Conservation (phyloP, 257 asterid species). For the Ilex asprella region DNA sequence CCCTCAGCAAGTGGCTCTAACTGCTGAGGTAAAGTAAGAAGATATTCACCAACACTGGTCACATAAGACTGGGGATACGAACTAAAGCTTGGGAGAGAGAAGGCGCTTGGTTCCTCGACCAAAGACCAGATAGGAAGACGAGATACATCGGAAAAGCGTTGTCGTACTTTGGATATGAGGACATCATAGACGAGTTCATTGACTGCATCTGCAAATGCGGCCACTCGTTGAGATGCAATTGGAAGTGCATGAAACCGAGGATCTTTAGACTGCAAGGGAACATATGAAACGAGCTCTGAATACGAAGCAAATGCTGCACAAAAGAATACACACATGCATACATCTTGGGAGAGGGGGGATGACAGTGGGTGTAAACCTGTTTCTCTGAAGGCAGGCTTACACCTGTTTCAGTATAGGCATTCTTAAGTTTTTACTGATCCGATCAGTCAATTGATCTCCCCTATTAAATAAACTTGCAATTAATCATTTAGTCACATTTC, state of each 20-base stretch:
- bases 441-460: too few relatives aligned
- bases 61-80: conserved; percentile 92
- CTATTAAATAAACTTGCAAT: too few relatives aligned
- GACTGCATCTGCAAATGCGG: conserved; percentile 89
- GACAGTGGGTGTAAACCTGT: not conserved
- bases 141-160: conserved; percentile 65
- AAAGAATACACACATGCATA: not conserved
- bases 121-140: conserved; percentile 87
- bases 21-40: conserved; percentile 95
- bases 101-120: conserved; percentile 70
- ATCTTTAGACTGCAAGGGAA: conserved; percentile 81
- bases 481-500: too few relatives aligned
- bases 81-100: conserved; percentile 75
- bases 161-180: conserved; percentile 80
- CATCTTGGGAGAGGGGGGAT: not conserved
- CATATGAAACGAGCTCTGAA: conserved; percentile 14
- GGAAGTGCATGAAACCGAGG: conserved; percentile 98
- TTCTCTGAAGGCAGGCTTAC: not conserved
- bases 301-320: conserved; percentile 3
- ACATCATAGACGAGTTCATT: conserved; percentile 95
- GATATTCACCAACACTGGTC: conserved; percentile 91
- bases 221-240: conserved; percentile 75
- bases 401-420: too few relatives aligned
- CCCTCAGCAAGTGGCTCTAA: conserved; percentile 96
- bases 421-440: too few relatives aligned